A percentile compares a stretch with the other conserved stretches of the same genome.
Conservation (phyloP, 768 basidiomycete genomes). For the Boletus eberwhitei region DNA sequence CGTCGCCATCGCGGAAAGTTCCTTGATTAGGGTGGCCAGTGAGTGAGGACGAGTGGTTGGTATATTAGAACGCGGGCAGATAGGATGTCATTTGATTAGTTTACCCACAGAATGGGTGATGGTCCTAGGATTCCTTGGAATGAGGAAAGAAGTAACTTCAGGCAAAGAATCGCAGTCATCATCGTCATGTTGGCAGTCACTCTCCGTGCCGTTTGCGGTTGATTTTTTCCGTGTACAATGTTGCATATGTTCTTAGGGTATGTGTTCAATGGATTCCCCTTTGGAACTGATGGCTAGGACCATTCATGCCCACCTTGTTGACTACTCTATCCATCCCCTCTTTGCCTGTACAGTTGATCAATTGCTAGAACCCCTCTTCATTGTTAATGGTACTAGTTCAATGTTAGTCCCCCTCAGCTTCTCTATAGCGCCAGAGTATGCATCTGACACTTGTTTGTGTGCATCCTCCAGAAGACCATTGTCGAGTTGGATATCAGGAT, state of each 20-base stretch:
- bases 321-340: no score
- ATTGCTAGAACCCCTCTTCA: no score
- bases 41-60: slow-evolving; percentile 49
- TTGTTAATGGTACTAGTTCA: no score
- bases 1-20: slow-evolving; percentile 46
- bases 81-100: slow-evolving; percentile 49
- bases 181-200: slow-evolving; percentile 5
- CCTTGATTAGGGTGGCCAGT: slow-evolving; percentile 48
- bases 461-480: no score
- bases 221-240: not conserved
- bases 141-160: slow-evolving; percentile 44
- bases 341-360: no score
- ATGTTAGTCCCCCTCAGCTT: no score
- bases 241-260: not conserved
- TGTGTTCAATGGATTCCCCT: no score
- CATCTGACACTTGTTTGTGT: no score
- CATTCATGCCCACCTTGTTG: no score
- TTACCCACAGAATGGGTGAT: slow-evolving; percentile 38
- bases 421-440: no score
- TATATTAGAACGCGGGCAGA: slow-evolving; percentile 43
- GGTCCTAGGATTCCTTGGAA: slow-evolving; percentile 40
- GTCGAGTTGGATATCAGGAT: no score
- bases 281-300: no score
- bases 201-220: not conserved
- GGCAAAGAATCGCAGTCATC: slow-evolving; percentile 31